These are phyloP conservation scores for Eucalyptus paniculata DNA, from an alignment of 345 rosid species.

Conservation along the genomic window DNA sequence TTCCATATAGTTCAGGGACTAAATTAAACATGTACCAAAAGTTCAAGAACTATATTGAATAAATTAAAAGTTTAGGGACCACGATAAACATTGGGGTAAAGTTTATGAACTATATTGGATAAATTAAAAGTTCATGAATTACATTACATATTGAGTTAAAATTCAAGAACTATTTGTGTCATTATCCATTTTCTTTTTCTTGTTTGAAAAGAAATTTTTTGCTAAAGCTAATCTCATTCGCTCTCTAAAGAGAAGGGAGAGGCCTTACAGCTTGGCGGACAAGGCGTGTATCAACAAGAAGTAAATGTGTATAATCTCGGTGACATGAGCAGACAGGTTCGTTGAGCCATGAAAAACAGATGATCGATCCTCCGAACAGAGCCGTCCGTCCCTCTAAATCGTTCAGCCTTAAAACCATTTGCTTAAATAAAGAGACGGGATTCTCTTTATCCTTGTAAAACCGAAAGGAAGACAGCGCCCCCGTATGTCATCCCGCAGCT, in stretches of 20 bases:
- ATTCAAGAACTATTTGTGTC: no score
- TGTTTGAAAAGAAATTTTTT: background rate
- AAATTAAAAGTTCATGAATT: no score
- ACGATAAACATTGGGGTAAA: no score
- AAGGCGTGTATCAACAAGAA: background rate
- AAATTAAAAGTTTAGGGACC: background rate
- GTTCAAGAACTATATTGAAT: no score
- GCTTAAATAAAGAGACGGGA: background rate
- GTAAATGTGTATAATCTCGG: background rate
- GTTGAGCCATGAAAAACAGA: conserved; percentile 32
- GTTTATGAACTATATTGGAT: fast-evolving
- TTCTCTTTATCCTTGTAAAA: background rate
- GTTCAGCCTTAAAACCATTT: background rate
- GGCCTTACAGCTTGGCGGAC: background rate
- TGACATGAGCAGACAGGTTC: conserved; percentile 1
- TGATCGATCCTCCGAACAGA: conserved; percentile 25
- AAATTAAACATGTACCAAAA: no score
- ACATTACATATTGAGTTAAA: no score
- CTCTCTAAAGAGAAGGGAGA: background rate
- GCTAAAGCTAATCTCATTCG: background rate
- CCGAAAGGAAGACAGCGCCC: background rate
- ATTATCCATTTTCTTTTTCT: background rate
- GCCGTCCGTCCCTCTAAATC: background rate
- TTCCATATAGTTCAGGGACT: no score
- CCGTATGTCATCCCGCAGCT: background rate